Conservation (phyloP, 805 yeast species). For the Candida orba region DNA sequence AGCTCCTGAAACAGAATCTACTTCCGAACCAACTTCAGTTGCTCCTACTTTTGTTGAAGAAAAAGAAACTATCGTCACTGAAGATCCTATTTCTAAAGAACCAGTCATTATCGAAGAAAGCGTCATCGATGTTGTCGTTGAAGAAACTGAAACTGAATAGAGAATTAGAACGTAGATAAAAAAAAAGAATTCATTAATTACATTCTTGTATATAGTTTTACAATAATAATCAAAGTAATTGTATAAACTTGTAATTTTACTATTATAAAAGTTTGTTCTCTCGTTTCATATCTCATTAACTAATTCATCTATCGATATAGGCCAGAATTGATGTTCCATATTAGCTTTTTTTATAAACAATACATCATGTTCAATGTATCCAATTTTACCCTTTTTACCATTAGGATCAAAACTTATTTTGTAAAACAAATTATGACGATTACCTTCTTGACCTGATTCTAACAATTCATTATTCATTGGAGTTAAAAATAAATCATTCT, state of each 20-base stretch:
- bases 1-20: conserved; percentile 8
- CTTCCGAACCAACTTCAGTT: conserved; percentile 2
- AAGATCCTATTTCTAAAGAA: not conserved
- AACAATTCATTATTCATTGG: conserved; percentile 16
- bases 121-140: not conserved
- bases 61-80: not conserved
- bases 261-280: too few relatives aligned
- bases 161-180: not conserved
- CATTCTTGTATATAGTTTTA: not conserved
- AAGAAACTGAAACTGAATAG: not conserved
- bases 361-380: conserved; percentile 60
- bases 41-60: not conserved
- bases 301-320: conserved; percentile 32
- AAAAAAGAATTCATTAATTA: not conserved
- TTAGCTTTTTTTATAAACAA: conserved; percentile 37
- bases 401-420: conserved; percentile 28
- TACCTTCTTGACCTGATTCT: conserved; percentile 26
- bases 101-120: not conserved
- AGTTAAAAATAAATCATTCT: conserved; percentile 32
- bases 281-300: not conserved
- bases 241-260: too few relatives aligned
- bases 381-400: conserved; percentile 29
- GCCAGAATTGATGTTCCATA: conserved; percentile 17
- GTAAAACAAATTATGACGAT: conserved; percentile 32
- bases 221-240: not conserved